Evolutionary conservation across 1,284 basidiomycete genomes (phyloP).

Genomic region (Tylopilus sp.): DNA sequence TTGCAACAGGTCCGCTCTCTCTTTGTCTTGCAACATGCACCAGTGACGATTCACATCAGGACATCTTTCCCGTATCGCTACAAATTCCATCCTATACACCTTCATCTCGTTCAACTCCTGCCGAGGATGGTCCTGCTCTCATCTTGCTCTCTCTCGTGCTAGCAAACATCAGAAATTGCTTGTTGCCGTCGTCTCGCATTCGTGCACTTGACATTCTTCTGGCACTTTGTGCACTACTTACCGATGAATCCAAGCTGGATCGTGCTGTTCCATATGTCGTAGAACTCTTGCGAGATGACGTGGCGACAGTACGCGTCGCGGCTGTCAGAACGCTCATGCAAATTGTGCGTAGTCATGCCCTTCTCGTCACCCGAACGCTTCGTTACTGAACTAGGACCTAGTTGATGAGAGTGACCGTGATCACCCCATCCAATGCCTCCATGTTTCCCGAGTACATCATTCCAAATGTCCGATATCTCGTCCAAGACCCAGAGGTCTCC

Average conservation of each 20-base stretch:
- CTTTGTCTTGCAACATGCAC: neutral
- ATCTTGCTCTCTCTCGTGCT: slow-evolving; percentile 84
- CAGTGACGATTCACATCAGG: slow-evolving; percentile 41
- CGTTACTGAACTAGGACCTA: slow-evolving; percentile 32
- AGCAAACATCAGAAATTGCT: slow-evolving; percentile 88
- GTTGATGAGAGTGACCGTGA: slow-evolving; percentile 83
- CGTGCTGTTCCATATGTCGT: slow-evolving; percentile 91
- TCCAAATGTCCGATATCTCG: slow-evolving; percentile 82
- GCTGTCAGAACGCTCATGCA: slow-evolving; percentile 83
- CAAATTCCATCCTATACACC: slow-evolving; percentile 71
- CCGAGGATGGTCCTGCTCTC: slow-evolving; percentile 80
- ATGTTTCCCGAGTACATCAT: slow-evolving; percentile 96
- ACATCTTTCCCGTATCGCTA: slow-evolving; percentile 74
- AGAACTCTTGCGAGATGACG: slow-evolving; percentile 84
- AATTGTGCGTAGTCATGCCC: slow-evolving; percentile 55
- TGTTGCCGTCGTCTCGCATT: slow-evolving; percentile 83
- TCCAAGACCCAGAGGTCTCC: slow-evolving; percentile 82
- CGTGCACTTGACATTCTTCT: slow-evolving; percentile 87
- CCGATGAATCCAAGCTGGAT: slow-evolving; percentile 95
- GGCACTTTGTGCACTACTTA: slow-evolving; percentile 79
- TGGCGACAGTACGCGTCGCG: slow-evolving; percentile 75
- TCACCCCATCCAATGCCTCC: slow-evolving; percentile 86
- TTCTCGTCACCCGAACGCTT: neutral
- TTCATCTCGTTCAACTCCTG: slow-evolving; percentile 49
- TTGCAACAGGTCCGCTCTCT: slow-evolving; percentile 57